Evolutionary conservation across 2,329 filamentous ascomycete genomes (phyloP), one percentile per base, ranked within the genome.

Genomic region (Mycogone perniciosa): DNA sequence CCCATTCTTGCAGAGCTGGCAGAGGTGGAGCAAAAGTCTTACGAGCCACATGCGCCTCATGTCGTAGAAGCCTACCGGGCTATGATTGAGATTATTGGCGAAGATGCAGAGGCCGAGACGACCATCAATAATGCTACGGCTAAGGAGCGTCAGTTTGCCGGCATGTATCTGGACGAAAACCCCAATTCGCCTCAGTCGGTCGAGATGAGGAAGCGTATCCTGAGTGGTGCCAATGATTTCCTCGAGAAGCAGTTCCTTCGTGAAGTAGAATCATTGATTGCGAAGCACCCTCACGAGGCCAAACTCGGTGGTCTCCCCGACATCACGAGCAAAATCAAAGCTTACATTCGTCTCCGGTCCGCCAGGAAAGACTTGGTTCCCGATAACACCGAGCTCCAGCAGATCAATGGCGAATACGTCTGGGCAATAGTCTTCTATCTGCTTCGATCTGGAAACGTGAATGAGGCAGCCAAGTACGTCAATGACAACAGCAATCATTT

Each of bases 371-470:
- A 95, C 62, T 79, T 97, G 40, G 88, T 87, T 2, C 83, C 86
- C 2, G 88, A 95, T 63, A 88, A 86, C 55, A 81, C 85, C 4
- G 84, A 92, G 57, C 76, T 96, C 43, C 89, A 95, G 67, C 82
- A 84, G 66, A 79, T 91, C 44, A 82, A 84, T 39, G 83, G 87
- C 46, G 91, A 96, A 65, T 93, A 86, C 62, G 86, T 91, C 56
- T 99, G 93, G 93, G 90, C 91, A 40, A 79, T 96, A 45, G 84
- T 99, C 41, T 99, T 95, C 72, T 97, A 89, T 68, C 79, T 97
- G 38, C 74, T 99, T 27, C 84, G 93, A 42, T 86, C 86, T 55
- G 93, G 93, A 45, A 85, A 95, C 57, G 77, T 93, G 47, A 78
- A 79, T 11, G 92, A 97, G 67, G 92, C 92, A 11, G 84, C 88